Percentiles rank a stretch among this genome's conserved stretches.
Evolutionary conservation across 257 asterid species (phyloP).

Genomic region (Vinca minor): DNA sequence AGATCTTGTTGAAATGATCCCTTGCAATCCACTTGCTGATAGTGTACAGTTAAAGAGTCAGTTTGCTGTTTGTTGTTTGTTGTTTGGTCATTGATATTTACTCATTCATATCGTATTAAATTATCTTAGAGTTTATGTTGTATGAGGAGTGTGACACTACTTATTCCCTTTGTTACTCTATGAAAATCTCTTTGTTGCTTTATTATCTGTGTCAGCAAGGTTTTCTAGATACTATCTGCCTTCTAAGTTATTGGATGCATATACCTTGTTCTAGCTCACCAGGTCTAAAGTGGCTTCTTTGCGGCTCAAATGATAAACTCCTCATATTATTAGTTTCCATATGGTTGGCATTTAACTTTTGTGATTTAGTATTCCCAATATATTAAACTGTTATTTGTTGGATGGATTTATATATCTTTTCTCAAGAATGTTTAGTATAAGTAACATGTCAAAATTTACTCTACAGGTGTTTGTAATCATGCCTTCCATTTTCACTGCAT

Average conservation of each 20-base stretch:
- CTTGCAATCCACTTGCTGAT: background rate
- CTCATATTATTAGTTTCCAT: background rate
- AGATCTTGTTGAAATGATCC: background rate
- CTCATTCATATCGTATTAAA: too few species aligned
- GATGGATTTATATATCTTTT: background rate
- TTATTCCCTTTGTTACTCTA: background rate
- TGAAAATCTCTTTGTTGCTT: background rate
- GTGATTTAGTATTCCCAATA: background rate
- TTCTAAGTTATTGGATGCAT: background rate
- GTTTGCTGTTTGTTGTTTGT: background rate
- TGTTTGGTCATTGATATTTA: background rate
- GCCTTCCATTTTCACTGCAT: constrained; percentile 95
- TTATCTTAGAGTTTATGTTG: too few species aligned
- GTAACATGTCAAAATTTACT: background rate
- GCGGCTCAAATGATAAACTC: background rate
- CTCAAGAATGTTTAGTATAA: background rate
- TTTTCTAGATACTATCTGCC: background rate
- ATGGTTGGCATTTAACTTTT: background rate
- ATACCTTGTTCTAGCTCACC: too few species aligned
- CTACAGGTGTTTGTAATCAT: too few species aligned
- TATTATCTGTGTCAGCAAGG: background rate
- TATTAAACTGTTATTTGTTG: background rate
- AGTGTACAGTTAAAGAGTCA: background rate
- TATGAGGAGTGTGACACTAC: background rate
- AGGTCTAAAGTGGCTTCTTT: background rate